These are phyloP conservation scores for Eutypella sp. DNA, from an alignment of 2,329 filamentous ascomycete genomes.

Conservation along the genomic window DNA sequence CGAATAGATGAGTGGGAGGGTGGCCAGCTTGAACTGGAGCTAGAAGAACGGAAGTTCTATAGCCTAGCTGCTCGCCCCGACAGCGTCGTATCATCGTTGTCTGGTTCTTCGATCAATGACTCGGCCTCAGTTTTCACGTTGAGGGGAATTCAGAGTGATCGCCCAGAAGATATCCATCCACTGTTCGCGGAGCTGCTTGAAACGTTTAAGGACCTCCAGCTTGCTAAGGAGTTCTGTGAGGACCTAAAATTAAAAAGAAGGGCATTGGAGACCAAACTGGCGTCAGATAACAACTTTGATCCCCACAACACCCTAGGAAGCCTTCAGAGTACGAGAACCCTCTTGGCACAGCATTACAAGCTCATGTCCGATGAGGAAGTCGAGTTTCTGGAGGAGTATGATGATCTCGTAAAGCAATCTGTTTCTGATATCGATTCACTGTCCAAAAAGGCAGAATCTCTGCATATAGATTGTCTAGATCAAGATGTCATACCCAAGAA, in stretches of 20 bases:
- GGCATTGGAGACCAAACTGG: constrained; percentile 16
- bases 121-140: constrained; percentile 6
- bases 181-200: constrained; percentile 40
- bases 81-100: constrained; percentile 2
- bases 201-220: constrained; percentile 39
- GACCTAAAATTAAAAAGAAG: constrained; percentile 38
- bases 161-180: constrained; percentile 40
- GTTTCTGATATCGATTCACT: constrained; percentile 28
- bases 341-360: constrained; percentile 27
- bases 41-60: constrained; percentile 22
- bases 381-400: constrained; percentile 41
- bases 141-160: constrained; percentile 25
- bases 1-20: constrained; percentile 23
- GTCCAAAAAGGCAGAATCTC: constrained; percentile 26
- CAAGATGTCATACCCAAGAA: constrained; percentile 39
- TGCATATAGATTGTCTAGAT: constrained; percentile 36
- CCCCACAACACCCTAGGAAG: constrained; percentile 18
- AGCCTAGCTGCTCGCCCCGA: constrained; percentile 13
- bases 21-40: constrained; percentile 15
- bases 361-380: constrained; percentile 32
- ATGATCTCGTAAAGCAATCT: constrained; percentile 30
- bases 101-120: neutral
- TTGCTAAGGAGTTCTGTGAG: constrained; percentile 41
- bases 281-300: constrained; percentile 16
- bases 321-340: constrained; percentile 30